Evolutionary conservation across 2,329 filamentous ascomycete genomes (phyloP), one percentile per base, ranked within the genome.

Genomic region (Fusarium odoratissimum): DNA sequence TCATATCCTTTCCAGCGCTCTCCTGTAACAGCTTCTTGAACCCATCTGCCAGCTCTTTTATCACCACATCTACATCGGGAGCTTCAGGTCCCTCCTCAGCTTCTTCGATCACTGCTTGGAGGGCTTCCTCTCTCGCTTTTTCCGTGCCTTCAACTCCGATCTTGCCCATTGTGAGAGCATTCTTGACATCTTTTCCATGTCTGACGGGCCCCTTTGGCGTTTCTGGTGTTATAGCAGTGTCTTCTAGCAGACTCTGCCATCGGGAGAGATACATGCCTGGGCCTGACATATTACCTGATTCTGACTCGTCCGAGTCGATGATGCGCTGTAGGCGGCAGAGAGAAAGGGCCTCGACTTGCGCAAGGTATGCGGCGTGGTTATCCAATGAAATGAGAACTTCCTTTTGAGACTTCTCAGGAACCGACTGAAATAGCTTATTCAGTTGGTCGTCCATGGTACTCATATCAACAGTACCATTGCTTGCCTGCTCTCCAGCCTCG

Each of bases 161-260:
- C 76, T 86, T 88, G 9, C 86, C 86, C 76, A 81, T 80, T 10
- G 82, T 81, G 44, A 81, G 79, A 30, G 77, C 69, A 44, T 82
- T 80, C 77, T 84, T 87, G 33, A 89, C 86, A 23, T 90, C 87
- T 38, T 82, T 85, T 19, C 89, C 89, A 12, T 71, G 78, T 1
- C 92, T 85, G 1, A 91, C 80, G 3, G 84, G 82, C 0, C 91
- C 91, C 3, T 81, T 77, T 0, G 84, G 79, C 2, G 82, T 84
- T 0, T 83, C 86, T 0, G 93, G 92, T 3, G 91, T 92, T 68
- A 95, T 90, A 49, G 86, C 80, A 0, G 93, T 93, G n/a, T 86
- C 83, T 77, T 95, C 91, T 6, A 95, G 84, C 11, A 95, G 83
- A 2, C 88, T 84, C 78, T 94, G 91, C 93, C 93, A 95, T 55